These are phyloP conservation scores for Chrysosporium keratinophilum DNA, from an alignment of 2,329 filamentous ascomycete species.

Conservation along the genomic window DNA sequence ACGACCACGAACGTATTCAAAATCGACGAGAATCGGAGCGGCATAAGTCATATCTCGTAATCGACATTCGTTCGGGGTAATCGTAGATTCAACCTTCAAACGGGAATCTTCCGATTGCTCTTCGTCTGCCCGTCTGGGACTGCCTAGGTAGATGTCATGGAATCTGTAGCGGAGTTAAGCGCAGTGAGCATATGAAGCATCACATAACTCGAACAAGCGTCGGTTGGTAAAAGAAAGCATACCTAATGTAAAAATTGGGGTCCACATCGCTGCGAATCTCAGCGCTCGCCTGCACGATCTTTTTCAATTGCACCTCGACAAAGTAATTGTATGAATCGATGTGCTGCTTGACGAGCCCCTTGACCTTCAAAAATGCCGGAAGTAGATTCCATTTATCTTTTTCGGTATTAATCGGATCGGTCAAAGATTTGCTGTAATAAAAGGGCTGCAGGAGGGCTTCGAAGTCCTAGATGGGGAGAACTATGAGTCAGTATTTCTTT, in stretches of 20 bases:
- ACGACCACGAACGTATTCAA: constrained; percentile 76
- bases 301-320: constrained; percentile 89
- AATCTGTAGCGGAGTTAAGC: constrained; percentile 37
- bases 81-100: constrained; percentile 38
- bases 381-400: constrained; percentile 92
- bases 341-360: constrained; percentile 92
- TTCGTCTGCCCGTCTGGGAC: constrained; percentile 67
- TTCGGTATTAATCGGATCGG: constrained; percentile 59
- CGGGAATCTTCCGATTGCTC: constrained; percentile 51
- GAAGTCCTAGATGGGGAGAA: constrained; percentile 34
- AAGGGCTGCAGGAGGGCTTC: constrained; percentile 58
- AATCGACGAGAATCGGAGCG: constrained; percentile 85
- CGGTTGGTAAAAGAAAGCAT: constrained; percentile 14
- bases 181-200: constrained; percentile 4
- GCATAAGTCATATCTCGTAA: constrained; percentile 97
- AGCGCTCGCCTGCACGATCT: constrained; percentile 86
- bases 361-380: constrained; percentile 95
- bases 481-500: neutral
- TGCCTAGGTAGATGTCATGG: constrained; percentile 77
- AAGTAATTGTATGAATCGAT: constrained; percentile 99
- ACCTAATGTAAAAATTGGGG: constrained; percentile 80
- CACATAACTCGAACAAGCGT: neutral
- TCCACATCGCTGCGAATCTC: constrained; percentile 86
- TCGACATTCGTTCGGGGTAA: constrained; percentile 93
- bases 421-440: constrained; percentile 57